A percentile compares a stretch with the other conserved stretches of the same genome.
Conservation (phyloP, 306 rosid species). For the Cicer pinnatifidum region DNA sequence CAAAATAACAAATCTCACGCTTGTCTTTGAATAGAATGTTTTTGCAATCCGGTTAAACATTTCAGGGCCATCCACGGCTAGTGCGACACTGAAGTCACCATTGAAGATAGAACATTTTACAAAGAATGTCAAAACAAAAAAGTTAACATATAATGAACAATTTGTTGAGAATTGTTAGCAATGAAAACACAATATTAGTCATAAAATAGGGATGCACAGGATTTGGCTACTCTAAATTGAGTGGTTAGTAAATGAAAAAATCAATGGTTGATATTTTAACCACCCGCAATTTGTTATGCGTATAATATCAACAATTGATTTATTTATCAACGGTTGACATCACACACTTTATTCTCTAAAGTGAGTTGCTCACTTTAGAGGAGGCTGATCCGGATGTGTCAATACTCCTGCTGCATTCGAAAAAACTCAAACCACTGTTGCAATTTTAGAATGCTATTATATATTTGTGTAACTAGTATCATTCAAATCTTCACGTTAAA, state of each 20-base stretch:
- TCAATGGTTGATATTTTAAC: too few species aligned
- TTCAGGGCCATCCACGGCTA: slow-evolving; percentile 83
- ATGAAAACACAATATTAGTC: slow-evolving; percentile 20
- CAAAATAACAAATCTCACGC: slow-evolving; percentile 72
- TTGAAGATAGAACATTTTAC: slow-evolving; percentile 35
- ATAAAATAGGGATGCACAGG: slow-evolving; percentile 4
- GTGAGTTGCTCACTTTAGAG: too few species aligned
- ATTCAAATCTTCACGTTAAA: not conserved
- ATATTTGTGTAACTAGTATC: slow-evolving; percentile 4
- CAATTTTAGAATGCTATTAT: not conserved
- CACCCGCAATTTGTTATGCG: too few species aligned
- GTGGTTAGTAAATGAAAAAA: too few species aligned
- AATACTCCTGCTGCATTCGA: slow-evolving; percentile 6
- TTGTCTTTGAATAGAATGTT: slow-evolving; percentile 62
- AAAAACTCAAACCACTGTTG: not conserved
- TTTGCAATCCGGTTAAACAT: slow-evolving; percentile 72
- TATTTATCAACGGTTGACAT: too few species aligned
- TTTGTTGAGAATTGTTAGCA: slow-evolving; percentile 9
- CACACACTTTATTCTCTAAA: too few species aligned
- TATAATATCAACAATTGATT: too few species aligned
- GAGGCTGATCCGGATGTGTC: not conserved
- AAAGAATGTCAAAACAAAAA: slow-evolving; percentile 7
- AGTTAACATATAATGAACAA: not conserved
- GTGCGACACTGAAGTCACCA: slow-evolving; percentile 69
- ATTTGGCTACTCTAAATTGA: too few species aligned